Base-by-base conservation (phyloP, 352 stramenopile genomes). In the Globisporangium ultimum region DNA sequence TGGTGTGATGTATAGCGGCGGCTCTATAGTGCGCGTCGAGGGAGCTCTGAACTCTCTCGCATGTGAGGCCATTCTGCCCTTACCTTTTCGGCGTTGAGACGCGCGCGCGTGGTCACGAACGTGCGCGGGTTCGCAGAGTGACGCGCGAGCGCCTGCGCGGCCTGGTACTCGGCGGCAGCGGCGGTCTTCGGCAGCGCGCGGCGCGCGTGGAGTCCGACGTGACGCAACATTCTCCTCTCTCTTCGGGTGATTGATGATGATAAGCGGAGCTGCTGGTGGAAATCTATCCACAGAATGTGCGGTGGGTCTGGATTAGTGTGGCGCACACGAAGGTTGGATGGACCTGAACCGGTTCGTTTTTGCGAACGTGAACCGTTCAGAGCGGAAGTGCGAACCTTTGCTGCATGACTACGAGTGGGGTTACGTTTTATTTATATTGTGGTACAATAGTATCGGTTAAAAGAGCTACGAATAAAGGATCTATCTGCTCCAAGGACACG, bases 71-170 rank as follows among this genome's bases (percentile, higher is more conserved):
- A 3, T 48, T 54, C 10, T 20, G 2, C 14, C n/a, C 48, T 7
- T 6, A 89, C 80, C 73, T 89, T 89, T 15, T 89, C 80, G n/a
- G 75, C 58, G 42, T 67, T 67, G 41, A 86, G 58, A 50, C 73
- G 71, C 43, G 70, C 74, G 41, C 80, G 80, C 34, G 77, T 71
- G 38, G 71, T 77, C 46, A 71, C 70, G 59, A 89, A 66, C 36
- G 42, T 63, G 50, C 74, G 74, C 43, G 68, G 55, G 24, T 21
- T 46, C 13, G 58, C 38, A 8, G 43, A 41, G 22, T 64, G 70
- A 36, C 60, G 64, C 20, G 50, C 40, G 15, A 72, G 49, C 20
- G 63, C 22, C 48, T 79, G 71, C 28, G 72, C 34, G 6, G 57
- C 53, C 20, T 67, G 66, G 17, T 61, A 55, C 61, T 80, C 62